Base-by-base conservation (phyloP, 805 yeast genomes). In the Candida anglica region DNA sequence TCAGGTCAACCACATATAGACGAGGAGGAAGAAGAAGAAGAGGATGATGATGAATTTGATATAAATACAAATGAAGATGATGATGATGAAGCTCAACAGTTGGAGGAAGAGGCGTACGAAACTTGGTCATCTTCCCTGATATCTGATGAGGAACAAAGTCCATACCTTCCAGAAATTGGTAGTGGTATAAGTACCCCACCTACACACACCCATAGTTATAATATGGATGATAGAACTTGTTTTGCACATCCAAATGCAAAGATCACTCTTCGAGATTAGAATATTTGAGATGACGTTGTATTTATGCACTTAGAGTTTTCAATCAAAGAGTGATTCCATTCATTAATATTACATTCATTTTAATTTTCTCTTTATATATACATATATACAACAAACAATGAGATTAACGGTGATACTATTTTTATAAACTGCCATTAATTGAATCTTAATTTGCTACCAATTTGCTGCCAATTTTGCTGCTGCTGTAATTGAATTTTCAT, bases 161-260 rank as follows among this genome's bases (percentile, higher is more conserved):
- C 52, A 5, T 63, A 34, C 39, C 32, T 60, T 16, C 63, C 69
- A 2, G 36, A 48, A 16, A 51, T 56, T 3, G 61, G 58, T 6
- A 47, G 44, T 13, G 63, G 66, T 6, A 43, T 48, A 16, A 48
- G 43, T 26, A 63, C 68, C 6, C 68, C 66, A 15, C 54, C 58
- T 3, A 33, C 46, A 4, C 43, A 46, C 37, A 36, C 27, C 15
- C 27, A 42, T 2, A 30, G 34, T 10, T 30, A 44, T 7, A 44
- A 44, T 23, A 41, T 52, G 23, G 71, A 66, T 24, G 66, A 60
- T 28, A 43, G 69, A 21, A 56, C 63, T 21, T 63, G 67, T 42
- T 66, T 45, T 39, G 71, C 73, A 3, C 73, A 66, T 43, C 73
- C 73, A 2, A 57, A 64, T 36, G 71, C 71, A 18, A 58, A 50